A percentile compares a stretch with the other conserved stretches of the same genome.
These are phyloP conservation scores for Arachis monticola DNA, from an alignment of 331 rosid genomes.

Conservation along the genomic window DNA sequence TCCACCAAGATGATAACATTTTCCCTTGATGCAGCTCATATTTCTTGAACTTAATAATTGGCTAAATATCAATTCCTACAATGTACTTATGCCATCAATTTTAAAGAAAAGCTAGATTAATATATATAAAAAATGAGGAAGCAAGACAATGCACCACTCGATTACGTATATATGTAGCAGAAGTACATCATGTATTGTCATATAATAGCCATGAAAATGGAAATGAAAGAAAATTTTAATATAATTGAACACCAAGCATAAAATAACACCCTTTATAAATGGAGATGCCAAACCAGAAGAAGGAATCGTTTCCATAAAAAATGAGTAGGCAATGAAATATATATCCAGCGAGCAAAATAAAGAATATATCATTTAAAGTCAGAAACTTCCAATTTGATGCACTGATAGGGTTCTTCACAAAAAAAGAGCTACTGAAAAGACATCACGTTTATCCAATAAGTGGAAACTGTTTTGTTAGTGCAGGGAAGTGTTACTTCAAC, in stretches of 20 bases:
- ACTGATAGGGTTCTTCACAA: background rate
- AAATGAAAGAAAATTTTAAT: background rate
- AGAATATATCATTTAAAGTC: background rate
- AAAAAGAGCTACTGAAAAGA: constrained; percentile 12
- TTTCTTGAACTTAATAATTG: constrained; percentile 27
- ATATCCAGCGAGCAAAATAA: constrained; percentile 23
- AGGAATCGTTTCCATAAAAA: constrained; percentile 8
- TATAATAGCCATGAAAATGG: background rate
- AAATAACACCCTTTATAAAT: constrained; percentile 25
- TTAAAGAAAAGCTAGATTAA: background rate
- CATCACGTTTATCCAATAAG: constrained; percentile 30
- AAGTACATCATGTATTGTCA: background rate
- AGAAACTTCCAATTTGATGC: constrained; percentile 19
- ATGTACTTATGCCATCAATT: constrained; percentile 14
- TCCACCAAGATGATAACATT: constrained; percentile 14
- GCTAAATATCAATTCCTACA: constrained; percentile 25
- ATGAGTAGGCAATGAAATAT: constrained; percentile 3
- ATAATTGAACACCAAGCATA: constrained; percentile 10
- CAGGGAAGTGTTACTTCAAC: background rate
- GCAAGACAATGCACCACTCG: too few species aligned
- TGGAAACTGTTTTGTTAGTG: background rate
- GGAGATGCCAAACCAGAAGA: constrained; percentile 8
- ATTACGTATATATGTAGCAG: background rate
- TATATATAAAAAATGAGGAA: too few species aligned
- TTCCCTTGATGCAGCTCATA: constrained; percentile 19